Conservation (phyloP, 2,329 filamentous ascomycete species). For the Apiospora koreana region DNA sequence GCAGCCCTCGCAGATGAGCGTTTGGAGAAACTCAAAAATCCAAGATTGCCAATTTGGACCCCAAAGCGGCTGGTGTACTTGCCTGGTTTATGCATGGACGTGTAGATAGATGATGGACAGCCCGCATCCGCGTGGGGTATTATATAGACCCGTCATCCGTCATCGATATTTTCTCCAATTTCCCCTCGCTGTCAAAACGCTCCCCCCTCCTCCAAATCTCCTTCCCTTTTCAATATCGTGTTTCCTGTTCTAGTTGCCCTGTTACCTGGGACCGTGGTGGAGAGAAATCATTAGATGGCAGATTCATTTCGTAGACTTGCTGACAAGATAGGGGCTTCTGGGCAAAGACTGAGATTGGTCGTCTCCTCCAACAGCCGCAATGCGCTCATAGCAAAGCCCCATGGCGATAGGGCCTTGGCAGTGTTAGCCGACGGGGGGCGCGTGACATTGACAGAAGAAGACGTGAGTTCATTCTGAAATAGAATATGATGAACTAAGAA, state of each 20-base stretch:
- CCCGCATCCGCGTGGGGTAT: background rate
- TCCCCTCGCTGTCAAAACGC: too few relatives aligned
- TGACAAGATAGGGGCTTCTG: background rate
- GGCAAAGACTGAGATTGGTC: background rate
- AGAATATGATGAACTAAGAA: too few relatives aligned
- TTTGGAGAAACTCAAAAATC: background rate
- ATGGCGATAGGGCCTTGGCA: background rate
- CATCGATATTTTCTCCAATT: background rate
- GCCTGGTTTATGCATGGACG: background rate
- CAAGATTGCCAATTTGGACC: background rate
- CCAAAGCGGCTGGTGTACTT: background rate
- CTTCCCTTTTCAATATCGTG: too few relatives aligned
- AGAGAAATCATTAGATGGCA: background rate
- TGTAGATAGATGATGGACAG: background rate
- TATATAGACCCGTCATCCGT: background rate
- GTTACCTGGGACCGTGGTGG: too few relatives aligned
- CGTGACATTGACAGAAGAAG: constrained; percentile 35
- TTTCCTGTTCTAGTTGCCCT: background rate
- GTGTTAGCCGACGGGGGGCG: background rate
- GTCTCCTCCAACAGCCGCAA: background rate
- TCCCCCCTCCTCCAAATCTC: too few relatives aligned
- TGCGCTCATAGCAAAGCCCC: background rate
- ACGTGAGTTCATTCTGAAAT: constrained; percentile 22
- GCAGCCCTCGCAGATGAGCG: background rate
- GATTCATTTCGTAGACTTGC: background rate